Evolutionary conservation across 306 rosid genomes (phyloP).

Genomic region (Casuarina cunninghamiana): DNA sequence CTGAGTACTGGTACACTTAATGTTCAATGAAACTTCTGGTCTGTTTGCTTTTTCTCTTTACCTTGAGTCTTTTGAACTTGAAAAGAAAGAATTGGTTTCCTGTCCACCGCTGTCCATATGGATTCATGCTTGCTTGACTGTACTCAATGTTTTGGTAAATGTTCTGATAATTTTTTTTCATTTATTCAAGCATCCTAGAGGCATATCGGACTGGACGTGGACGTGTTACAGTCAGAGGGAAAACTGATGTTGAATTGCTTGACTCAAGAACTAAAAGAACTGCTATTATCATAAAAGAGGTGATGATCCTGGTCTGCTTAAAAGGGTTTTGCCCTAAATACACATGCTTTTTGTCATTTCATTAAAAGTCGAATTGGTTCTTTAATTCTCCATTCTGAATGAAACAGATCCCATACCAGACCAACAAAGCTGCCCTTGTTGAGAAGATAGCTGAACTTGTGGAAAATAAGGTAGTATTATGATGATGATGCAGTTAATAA

Average conservation of each 20-base stretch:
- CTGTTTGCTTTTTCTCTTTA: background rate
- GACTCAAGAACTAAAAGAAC: constrained; percentile 76
- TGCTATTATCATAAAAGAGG: constrained; percentile 91
- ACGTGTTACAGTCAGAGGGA: constrained; percentile 83
- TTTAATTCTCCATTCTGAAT: constrained; percentile 27
- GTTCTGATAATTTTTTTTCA: constrained; percentile 28
- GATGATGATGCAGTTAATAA: constrained; percentile 8
- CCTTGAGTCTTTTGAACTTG: background rate
- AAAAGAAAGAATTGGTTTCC: no score
- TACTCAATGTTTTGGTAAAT: constrained; percentile 11
- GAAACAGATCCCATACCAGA: constrained; percentile 87
- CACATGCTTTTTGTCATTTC: constrained; percentile 10
- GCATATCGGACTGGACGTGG: constrained; percentile 96
- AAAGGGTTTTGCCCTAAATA: constrained; percentile 18
- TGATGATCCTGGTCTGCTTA: constrained; percentile 26
- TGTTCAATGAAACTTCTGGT: no score
- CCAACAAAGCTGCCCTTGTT: constrained; percentile 86
- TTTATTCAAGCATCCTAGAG: constrained; percentile 73
- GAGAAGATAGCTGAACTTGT: constrained; percentile 97
- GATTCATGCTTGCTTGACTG: constrained; percentile 3
- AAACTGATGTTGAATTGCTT: constrained; percentile 83
- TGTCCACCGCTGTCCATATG: background rate
- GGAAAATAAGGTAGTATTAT: constrained; percentile 70
- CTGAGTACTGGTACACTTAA: no score
- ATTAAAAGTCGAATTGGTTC: constrained; percentile 14